Conservation (phyloP, 228 moss, liverwort and hornwort genomes). For the Sphagnum fallax region DNA sequence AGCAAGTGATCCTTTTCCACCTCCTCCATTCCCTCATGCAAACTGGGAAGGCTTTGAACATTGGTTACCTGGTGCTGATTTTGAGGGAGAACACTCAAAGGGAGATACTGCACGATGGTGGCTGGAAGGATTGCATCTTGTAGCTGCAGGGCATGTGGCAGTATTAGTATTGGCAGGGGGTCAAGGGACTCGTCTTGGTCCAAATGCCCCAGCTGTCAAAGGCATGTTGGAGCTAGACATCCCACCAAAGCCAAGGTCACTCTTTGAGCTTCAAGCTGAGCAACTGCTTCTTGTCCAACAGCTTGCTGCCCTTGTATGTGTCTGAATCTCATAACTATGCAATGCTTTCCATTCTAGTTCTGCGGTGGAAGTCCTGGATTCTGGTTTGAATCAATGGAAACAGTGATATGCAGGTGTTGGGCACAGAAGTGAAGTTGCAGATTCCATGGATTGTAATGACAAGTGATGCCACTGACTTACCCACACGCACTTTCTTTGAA, state of each 20-base stretch:
- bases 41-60: slow-evolving; percentile 57
- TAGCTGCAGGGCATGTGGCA: slow-evolving; percentile 74
- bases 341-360: too few relatives aligned
- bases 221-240: slow-evolving; percentile 76
- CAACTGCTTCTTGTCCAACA: slow-evolving; percentile 69
- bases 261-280: slow-evolving; percentile 90
- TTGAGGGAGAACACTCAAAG: not conserved
- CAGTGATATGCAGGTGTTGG: slow-evolving; percentile 34
- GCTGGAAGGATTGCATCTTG: slow-evolving; percentile 66
- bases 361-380: too few relatives aligned
- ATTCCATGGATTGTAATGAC: slow-evolving; percentile 95
- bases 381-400: slow-evolving; percentile 1
- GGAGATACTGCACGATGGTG: slow-evolving; percentile 63
- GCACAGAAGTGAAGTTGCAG: slow-evolving; percentile 23
- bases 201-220: slow-evolving; percentile 49
- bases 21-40: slow-evolving; percentile 52
- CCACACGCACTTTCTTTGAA: slow-evolving; percentile 61
- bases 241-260: slow-evolving; percentile 44
- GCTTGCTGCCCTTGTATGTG: slow-evolving; percentile 52
- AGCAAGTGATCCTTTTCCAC: slow-evolving; percentile 30
- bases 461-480: slow-evolving; percentile 75
- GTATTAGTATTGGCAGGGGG: slow-evolving; percentile 85
- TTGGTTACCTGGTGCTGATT: slow-evolving; percentile 31
- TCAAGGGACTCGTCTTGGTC: slow-evolving; percentile 77
- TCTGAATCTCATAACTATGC: not conserved